Conservation (phyloP, 2,329 filamentous ascomycete genomes). For the Paramyrothecium roridum region DNA sequence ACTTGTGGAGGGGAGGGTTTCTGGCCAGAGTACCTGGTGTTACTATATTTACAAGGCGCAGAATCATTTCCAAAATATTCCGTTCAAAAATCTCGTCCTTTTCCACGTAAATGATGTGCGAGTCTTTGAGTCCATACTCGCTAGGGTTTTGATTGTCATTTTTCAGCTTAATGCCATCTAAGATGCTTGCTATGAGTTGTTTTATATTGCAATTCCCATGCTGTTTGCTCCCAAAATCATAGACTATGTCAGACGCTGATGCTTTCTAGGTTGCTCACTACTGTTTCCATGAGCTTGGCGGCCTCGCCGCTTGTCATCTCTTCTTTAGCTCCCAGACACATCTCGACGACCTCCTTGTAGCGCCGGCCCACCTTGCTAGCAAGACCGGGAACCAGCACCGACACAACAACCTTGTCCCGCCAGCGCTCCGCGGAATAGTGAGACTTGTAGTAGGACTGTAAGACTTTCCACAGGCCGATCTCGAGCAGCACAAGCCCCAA, state of each 20-base stretch:
- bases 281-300: slow-evolving; percentile 36
- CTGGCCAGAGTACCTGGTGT: not conserved
- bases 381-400: slow-evolving; percentile 35
- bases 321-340: slow-evolving; percentile 33
- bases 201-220: too few relatives aligned
- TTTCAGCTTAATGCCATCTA: too few relatives aligned
- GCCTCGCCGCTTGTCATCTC: slow-evolving; percentile 33
- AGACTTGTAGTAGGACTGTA: slow-evolving; percentile 36
- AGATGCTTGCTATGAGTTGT: too few relatives aligned
- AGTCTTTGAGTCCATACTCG: too few relatives aligned
- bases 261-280: slow-evolving; percentile 36
- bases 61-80: slow-evolving; percentile 13
- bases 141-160: too few relatives aligned
- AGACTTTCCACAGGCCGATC: slow-evolving; percentile 44
- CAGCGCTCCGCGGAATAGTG: slow-evolving; percentile 39
- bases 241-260: slow-evolving; percentile 22
- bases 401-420: slow-evolving; percentile 37
- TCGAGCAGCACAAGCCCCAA: slow-evolving; percentile 49
- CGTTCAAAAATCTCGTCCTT: slow-evolving; percentile 6
- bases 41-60: slow-evolving; percentile 6
- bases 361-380: slow-evolving; percentile 36
- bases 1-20: not conserved
- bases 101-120: not conserved
- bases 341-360: slow-evolving; percentile 38
- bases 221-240: not conserved